These are phyloP conservation scores for Inonotus hispidus DNA, from an alignment of 1,284 basidiomycete species.

Conservation along the genomic window DNA sequence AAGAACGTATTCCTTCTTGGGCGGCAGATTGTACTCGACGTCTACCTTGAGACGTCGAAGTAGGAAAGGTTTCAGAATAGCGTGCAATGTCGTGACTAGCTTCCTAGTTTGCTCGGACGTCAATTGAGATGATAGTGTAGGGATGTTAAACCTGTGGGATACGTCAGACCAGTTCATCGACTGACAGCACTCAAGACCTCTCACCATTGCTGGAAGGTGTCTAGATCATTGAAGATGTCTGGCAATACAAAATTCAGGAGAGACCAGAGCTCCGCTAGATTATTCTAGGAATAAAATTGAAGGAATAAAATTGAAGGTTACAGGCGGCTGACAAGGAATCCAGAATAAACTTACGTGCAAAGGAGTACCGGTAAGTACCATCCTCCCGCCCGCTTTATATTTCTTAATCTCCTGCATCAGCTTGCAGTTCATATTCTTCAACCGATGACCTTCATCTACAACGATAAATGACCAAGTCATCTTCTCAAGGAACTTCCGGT, in stretches of 20 bases:
- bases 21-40: conserved; percentile 79
- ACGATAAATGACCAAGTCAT: conserved; percentile 91
- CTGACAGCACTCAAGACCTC: conserved; percentile 6
- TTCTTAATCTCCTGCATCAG: conserved; percentile 90
- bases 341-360: conserved; percentile 60
- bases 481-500: conserved; percentile 59
- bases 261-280: conserved; percentile 91
- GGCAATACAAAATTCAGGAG: conserved; percentile 93
- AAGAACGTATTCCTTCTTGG: conserved; percentile 94
- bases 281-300: conserved; percentile 67
- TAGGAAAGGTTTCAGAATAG: conserved; percentile 94
- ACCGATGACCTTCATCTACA: conserved; percentile 91
- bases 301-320: background rate
- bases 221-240: conserved; percentile 86
- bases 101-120: conserved; percentile 54
- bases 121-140: conserved; percentile 53
- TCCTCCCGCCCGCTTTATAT: conserved; percentile 78
- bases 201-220: conserved; percentile 88
- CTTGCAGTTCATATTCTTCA: conserved; percentile 91
- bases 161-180: background rate
- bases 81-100: conserved; percentile 81
- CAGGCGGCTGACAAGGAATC: background rate
- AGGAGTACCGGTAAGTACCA: conserved; percentile 93
- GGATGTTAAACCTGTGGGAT: conserved; percentile 63
- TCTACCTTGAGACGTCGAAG: conserved; percentile 88